These are phyloP conservation scores for Saraca asoca DNA, from an alignment of 331 rosid genomes.

Conservation along the genomic window DNA sequence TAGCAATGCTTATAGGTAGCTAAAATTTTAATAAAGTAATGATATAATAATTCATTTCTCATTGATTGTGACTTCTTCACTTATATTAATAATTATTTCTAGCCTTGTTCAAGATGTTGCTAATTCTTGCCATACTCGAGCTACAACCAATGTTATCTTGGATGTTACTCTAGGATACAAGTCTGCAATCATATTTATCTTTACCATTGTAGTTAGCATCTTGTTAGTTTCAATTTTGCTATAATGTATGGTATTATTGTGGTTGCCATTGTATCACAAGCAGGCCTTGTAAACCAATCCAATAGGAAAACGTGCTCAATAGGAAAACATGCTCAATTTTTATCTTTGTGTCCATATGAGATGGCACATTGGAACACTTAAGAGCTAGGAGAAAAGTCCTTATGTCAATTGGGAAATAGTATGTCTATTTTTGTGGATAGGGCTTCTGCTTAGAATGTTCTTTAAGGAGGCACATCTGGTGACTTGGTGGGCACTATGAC, in stretches of 20 bases:
- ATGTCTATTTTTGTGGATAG: too few species aligned
- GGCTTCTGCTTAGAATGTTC: too few species aligned
- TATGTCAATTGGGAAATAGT: too few species aligned
- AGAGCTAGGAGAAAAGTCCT: too few species aligned
- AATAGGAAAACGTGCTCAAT: too few species aligned
- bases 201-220: constrained; percentile 71
- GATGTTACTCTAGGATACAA: constrained; percentile 85
- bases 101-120: constrained; percentile 92
- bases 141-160: constrained; percentile 82
- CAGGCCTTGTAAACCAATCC: too few species aligned
- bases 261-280: constrained; percentile 77
- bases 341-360: too few species aligned
- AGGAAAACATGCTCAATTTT: too few species aligned
- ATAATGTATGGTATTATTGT: constrained; percentile 80
- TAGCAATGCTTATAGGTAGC: constrained; percentile 79
- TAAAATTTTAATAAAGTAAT: not conserved
- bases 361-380: too few species aligned
- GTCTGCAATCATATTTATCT: constrained; percentile 72
- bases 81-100: constrained; percentile 13
- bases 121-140: constrained; percentile 85
- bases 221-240: constrained; percentile 77
- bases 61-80: constrained; percentile 9
- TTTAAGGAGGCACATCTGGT: too few species aligned
- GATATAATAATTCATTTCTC: constrained; percentile 6
- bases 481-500: too few species aligned